Evolutionary conservation across 2,329 filamentous ascomycete species (phyloP).

Genomic region (Cercospora sp.): DNA sequence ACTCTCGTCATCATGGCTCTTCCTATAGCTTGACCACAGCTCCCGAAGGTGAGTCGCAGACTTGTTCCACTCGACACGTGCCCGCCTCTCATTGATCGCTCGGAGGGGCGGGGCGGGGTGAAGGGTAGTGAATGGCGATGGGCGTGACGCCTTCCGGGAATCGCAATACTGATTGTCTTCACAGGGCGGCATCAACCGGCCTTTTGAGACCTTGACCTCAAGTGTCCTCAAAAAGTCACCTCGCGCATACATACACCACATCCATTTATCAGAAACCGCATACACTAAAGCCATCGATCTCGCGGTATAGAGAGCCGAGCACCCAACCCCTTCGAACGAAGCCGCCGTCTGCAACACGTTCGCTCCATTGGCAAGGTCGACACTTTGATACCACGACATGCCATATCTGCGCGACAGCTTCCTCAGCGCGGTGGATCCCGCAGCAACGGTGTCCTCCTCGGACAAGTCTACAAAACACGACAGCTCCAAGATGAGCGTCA

Average conservation of each 20-base stretch:
- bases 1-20: slow-evolving; percentile 22
- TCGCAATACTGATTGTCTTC: not conserved
- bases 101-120: not conserved
- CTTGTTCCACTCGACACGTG: slow-evolving; percentile 6
- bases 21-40: slow-evolving; percentile 21
- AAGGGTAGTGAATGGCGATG: not conserved
- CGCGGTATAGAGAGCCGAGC: not conserved
- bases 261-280: not conserved
- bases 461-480: not conserved
- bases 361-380: not conserved
- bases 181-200: slow-evolving; percentile 6
- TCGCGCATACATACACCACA: not conserved
- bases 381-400: slow-evolving; percentile 2
- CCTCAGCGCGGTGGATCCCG: not conserved
- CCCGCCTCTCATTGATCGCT: not conserved
- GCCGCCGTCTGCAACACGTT: not conserved
- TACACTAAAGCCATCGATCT: not conserved
- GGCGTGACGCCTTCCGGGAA: not conserved
- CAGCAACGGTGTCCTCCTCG: not conserved
- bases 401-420: slow-evolving; percentile 15
- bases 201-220: slow-evolving; percentile 3
- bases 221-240: not conserved
- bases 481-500: not conserved
- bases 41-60: slow-evolving; percentile 10
- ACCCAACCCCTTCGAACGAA: not conserved